Evolutionary conservation across 2,329 filamentous ascomycete genomes (phyloP).

Genomic region (Botrytis pseudocinerea): DNA sequence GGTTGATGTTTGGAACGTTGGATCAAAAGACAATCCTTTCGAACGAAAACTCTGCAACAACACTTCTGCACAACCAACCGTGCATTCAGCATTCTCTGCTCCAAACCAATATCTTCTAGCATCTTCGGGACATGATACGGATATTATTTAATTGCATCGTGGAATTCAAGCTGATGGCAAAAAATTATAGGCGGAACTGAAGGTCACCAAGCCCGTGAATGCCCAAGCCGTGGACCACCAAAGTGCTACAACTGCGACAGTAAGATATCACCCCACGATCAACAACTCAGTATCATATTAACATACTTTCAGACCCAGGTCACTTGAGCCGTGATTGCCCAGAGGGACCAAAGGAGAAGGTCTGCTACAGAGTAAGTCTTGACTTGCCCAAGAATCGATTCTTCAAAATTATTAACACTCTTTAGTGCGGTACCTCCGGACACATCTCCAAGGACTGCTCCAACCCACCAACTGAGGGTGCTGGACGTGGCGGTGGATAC

Average conservation of each 20-base stretch:
- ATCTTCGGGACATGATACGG: background rate
- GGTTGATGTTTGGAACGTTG: background rate
- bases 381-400: background rate
- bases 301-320: slow-evolving; percentile 54
- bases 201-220: slow-evolving; percentile 78
- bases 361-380: slow-evolving; percentile 60
- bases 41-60: slow-evolving; percentile 12
- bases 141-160: background rate
- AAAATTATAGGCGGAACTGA: slow-evolving; percentile 64
- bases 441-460: slow-evolving; percentile 81
- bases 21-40: background rate
- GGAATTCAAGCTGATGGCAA: slow-evolving; percentile 31
- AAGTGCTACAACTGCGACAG: slow-evolving; percentile 86
- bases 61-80: background rate
- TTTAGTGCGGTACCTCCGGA: slow-evolving; percentile 70
- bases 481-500: slow-evolving; percentile 37
- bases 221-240: slow-evolving; percentile 78
- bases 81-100: background rate
- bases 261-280: slow-evolving; percentile 47
- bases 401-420: background rate
- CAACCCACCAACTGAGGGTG: slow-evolving; percentile 40
- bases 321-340: slow-evolving; percentile 92
- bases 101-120: background rate
- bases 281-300: slow-evolving; percentile 38
- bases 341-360: slow-evolving; percentile 83